Evolutionary conservation across 768 basidiomycete genomes (phyloP), one percentile per base, ranked within the genome.

Genomic region (Termitomyces sp.): DNA sequence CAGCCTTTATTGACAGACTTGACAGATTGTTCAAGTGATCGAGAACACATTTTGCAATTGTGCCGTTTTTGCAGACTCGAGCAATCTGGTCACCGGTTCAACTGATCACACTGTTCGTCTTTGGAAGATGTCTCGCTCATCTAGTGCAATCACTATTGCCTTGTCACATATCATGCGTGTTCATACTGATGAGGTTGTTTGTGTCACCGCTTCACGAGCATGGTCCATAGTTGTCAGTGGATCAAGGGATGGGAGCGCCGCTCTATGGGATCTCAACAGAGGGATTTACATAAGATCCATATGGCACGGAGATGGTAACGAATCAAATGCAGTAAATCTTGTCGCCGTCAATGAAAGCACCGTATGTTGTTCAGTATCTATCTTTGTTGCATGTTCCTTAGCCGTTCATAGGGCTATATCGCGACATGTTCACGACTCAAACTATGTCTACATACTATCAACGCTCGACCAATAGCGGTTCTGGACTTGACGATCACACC

Each of bases 141-240:
- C 55, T 50, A 64, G 34, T 63, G 57, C 40, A 51, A 70, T 67
- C 22, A 56, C 57, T 71, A 46, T 69, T 69, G 58, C 69, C 10
- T 75, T 89, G 21, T 81, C 84, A 4, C 84, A 93, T 59, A 82
- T 91, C 57, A 83, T 97, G 79, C 82, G 90, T 14, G 83, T 89
- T 15, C 94, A 95, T 61, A 83, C 80, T 3, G 82, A 82, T 45
- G 76, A 80, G 46, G 80, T 96, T 22, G 67, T 76, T 1, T 87
- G 81, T 60, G 76, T 96, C 15, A 73, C 84, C 8, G 84, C 90
- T 1, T 94, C 88, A 14, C 75, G 87, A 42, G 71, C 85, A 2
- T 96, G 94, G 94, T 90, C 90, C 1, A 62, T 93, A 22, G 80
- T 83, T 22, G 80, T 94, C 43, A 94, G 90, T 60, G 92, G 92